Conservation (phyloP, 2,329 filamentous ascomycete species). For the Aphanocladium album region DNA sequence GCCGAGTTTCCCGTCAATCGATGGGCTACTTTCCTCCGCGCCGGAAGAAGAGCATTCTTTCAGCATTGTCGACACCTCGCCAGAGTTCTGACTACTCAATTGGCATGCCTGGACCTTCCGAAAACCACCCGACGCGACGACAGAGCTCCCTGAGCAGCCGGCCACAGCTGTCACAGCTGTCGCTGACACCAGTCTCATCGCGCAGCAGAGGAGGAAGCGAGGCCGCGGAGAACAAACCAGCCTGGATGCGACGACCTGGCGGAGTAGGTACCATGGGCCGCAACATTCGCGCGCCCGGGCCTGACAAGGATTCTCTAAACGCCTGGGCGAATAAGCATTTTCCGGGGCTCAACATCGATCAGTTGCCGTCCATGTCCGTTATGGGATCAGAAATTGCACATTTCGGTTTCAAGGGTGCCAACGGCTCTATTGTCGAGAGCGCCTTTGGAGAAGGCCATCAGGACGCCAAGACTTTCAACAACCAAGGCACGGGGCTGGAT, state of each 20-base stretch:
- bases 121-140: slow-evolving; percentile 34
- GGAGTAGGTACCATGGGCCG: slow-evolving; percentile 79
- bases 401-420: slow-evolving; percentile 45
- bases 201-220: slow-evolving; percentile 35
- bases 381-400: slow-evolving; percentile 56
- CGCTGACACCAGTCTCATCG: slow-evolving; percentile 30
- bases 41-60: slow-evolving; percentile 74
- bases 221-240: slow-evolving; percentile 37
- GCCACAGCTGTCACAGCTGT: slow-evolving; percentile 28
- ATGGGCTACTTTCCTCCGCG: slow-evolving; percentile 90
- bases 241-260: slow-evolving; percentile 75
- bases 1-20: slow-evolving; percentile 70
- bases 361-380: slow-evolving; percentile 60
- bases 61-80: slow-evolving; percentile 62
- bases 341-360: slow-evolving; percentile 69
- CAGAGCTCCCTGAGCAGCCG: slow-evolving; percentile 37
- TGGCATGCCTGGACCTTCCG: slow-evolving; percentile 32
- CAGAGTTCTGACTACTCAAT: slow-evolving; percentile 58
- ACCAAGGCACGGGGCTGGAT: slow-evolving; percentile 58
- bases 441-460: slow-evolving; percentile 45
- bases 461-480: slow-evolving; percentile 35
- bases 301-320: slow-evolving; percentile 79
- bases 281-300: slow-evolving; percentile 68
- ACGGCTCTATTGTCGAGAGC: slow-evolving; percentile 45
- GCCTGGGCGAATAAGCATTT: slow-evolving; percentile 79